phyloP scores from a whole-genome alignment of 2,329 filamentous ascomycete species.

The Coleophoma crateriformis region DNA sequence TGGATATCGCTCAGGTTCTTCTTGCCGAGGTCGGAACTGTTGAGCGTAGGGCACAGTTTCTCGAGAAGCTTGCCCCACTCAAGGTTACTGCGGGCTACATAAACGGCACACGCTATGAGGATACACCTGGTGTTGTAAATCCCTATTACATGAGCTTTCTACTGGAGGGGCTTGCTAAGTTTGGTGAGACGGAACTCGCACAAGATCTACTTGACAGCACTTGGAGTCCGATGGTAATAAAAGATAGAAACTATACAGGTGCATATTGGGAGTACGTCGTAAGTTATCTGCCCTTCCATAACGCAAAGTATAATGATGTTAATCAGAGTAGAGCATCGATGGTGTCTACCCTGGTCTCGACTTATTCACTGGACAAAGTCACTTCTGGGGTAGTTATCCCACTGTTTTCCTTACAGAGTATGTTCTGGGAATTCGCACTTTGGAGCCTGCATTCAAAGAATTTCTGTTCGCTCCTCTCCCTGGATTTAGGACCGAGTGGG shows the following conservation, averaged over 20 bases:
- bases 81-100: conserved; percentile 31
- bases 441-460: too few species aligned
- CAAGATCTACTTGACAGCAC: conserved; percentile 29
- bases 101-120: conserved; percentile 9
- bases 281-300: too few species aligned
- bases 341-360: conserved; percentile 31
- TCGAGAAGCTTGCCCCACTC: conserved; percentile 26
- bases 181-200: conserved; percentile 12
- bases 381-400: conserved; percentile 39
- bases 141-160: conserved; percentile 41
- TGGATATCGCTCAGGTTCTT: too few species aligned
- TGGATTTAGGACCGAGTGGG: too few species aligned
- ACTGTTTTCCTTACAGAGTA: conserved; percentile 37
- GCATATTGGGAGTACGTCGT: conserved; percentile 40
- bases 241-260: conserved; percentile 30
- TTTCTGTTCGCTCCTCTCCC: too few species aligned
- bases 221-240: conserved; percentile 35
- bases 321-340: conserved; percentile 13
- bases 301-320: too few species aligned
- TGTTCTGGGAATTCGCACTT: conserved; percentile 4
- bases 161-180: conserved; percentile 29
- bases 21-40: too few species aligned
- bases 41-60: conserved; percentile 3
- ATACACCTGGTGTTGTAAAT: conserved; percentile 5
- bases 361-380: conserved; percentile 35